phyloP scores from a whole-genome alignment of 192 early-diverging fungal species.

The Backusella luteola region DNA sequence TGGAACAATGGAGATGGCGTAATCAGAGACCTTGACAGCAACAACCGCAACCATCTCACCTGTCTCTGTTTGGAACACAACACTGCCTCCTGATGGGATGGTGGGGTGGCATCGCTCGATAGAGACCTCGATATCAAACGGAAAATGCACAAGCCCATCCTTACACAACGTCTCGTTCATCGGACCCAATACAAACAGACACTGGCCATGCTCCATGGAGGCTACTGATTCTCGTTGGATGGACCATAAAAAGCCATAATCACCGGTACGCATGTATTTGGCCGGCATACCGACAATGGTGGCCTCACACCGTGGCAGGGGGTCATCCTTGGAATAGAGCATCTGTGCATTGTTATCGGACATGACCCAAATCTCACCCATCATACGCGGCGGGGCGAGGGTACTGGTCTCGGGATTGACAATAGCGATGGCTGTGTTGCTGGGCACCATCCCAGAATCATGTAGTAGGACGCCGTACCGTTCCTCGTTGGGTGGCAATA shows the following conservation, averaged over 20 bases:
- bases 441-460: constrained; percentile 66
- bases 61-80: constrained; percentile 21
- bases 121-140: constrained; percentile 68
- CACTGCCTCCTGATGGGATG: constrained; percentile 30
- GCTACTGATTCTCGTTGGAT: constrained; percentile 25
- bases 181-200: constrained; percentile 72
- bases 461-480: constrained; percentile 55
- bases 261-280: constrained; percentile 76
- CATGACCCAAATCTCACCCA: constrained; percentile 86
- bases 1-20: constrained; percentile 43
- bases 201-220: constrained; percentile 44
- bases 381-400: constrained; percentile 58
- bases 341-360: constrained; percentile 41
- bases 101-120: constrained; percentile 61
- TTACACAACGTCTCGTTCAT: constrained; percentile 67
- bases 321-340: constrained; percentile 41
- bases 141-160: constrained; percentile 69
- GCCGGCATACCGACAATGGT: constrained; percentile 55
- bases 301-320: constrained; percentile 37
- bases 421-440: constrained; percentile 76
- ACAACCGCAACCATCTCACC: constrained; percentile 30
- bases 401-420: constrained; percentile 68
- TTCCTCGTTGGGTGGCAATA: constrained; percentile 48
- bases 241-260: constrained; percentile 75
- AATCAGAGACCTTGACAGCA: neutral